phyloP scores from a whole-genome alignment of 768 basidiomycete species.

The Tricholoma saponaceum region DNA sequence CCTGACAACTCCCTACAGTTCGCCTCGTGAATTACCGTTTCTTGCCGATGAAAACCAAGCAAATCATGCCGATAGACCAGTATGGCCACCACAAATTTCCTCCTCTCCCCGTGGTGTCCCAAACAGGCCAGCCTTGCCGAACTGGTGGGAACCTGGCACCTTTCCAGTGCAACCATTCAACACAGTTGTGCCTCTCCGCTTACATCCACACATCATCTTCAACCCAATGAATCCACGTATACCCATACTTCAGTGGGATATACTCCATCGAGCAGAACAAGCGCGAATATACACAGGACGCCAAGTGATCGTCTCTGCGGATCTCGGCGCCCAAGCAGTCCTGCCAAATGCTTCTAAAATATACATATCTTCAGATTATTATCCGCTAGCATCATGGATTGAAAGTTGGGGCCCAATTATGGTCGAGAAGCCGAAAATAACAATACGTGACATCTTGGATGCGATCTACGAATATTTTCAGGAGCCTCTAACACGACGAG shows the following conservation, averaged over 20 bases:
- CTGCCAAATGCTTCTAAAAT: constrained; percentile 26
- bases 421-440: constrained; percentile 32
- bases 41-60: neutral
- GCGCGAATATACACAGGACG: constrained; percentile 30
- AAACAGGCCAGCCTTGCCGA: neutral
- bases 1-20: constrained; percentile 4
- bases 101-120: neutral
- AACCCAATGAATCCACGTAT: constrained; percentile 34
- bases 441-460: constrained; percentile 42
- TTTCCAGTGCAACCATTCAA: constrained; percentile 16
- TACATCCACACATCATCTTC: constrained; percentile 29
- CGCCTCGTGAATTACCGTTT: neutral
- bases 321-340: constrained; percentile 30
- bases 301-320: constrained; percentile 21
- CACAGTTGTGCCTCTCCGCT: constrained; percentile 16
- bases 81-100: constrained; percentile 9
- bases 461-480: constrained; percentile 49
- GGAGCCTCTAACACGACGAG: constrained; percentile 31
- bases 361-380: constrained; percentile 36
- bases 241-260: constrained; percentile 39
- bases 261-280: constrained; percentile 32
- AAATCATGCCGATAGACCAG: constrained; percentile 3
- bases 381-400: constrained; percentile 37
- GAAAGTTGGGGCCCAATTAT: constrained; percentile 48
- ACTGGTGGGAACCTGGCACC: constrained; percentile 20